phyloP scores from a whole-genome alignment of 2,329 filamentous ascomycete species.

The Blastomyces gilchristii region DNA sequence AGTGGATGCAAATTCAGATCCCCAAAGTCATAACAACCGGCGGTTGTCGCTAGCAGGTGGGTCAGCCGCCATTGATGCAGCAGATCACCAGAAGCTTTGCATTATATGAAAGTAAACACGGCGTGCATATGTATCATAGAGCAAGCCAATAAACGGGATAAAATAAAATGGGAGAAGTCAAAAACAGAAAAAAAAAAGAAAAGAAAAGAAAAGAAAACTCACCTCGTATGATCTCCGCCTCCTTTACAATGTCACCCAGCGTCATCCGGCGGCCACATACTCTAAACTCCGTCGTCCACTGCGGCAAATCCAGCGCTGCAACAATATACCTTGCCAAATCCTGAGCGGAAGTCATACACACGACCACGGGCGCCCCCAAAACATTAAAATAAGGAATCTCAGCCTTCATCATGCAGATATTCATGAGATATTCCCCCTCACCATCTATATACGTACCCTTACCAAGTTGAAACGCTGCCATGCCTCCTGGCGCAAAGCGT shows the following conservation, averaged over 20 bases:
- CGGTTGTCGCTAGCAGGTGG: conserved; percentile 56
- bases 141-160: conserved; percentile 9
- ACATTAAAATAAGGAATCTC: conserved; percentile 50
- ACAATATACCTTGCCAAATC: conserved; percentile 64
- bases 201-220: conserved; percentile 9
- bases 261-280: conserved; percentile 58
- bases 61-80: conserved; percentile 39
- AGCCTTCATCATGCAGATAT: conserved; percentile 49
- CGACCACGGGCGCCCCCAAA: conserved; percentile 42
- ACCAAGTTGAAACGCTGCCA: conserved; percentile 52
- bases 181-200: neutral
- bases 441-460: conserved; percentile 42
- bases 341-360: conserved; percentile 59
- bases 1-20: conserved; percentile 50
- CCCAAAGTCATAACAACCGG: conserved; percentile 57
- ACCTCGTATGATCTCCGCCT: conserved; percentile 41
- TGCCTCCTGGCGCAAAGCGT: conserved; percentile 58
- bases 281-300: conserved; percentile 59
- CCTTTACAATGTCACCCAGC: conserved; percentile 51
- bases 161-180: neutral
- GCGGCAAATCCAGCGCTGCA: conserved; percentile 51
- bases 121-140: neutral
- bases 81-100: conserved; percentile 25
- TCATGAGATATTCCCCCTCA: conserved; percentile 56
- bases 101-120: neutral